Evolutionary conservation across 345 rosid species (phyloP).

Genomic region (Aquilaria malaccensis): DNA sequence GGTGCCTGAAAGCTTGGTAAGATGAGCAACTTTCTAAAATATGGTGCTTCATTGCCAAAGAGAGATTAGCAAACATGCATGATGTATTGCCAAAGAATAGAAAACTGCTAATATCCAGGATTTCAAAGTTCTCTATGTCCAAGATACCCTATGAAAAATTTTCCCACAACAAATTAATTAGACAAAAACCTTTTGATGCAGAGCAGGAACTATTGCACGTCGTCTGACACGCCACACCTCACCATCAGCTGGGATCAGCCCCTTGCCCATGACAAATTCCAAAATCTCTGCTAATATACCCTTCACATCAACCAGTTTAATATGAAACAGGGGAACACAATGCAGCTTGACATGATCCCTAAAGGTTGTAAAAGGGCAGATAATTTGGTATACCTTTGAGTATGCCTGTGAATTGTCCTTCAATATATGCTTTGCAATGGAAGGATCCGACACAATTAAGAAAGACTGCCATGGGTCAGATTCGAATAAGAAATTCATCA

Average conservation of each 20-base stretch:
- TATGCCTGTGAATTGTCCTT: conserved; percentile 78
- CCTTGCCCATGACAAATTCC: conserved; percentile 97
- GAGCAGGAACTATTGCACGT: conserved; percentile 88
- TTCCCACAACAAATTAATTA: background rate
- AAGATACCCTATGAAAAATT: background rate
- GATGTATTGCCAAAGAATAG: too few species aligned
- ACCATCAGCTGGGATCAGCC: conserved; percentile 95
- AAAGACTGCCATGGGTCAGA: conserved; percentile 47
- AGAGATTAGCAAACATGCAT: too few species aligned
- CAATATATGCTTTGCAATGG: conserved; percentile 83
- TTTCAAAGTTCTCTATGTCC: background rate
- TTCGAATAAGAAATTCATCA: background rate
- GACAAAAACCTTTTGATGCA: conserved; percentile 70
- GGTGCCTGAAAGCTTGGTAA: too few species aligned
- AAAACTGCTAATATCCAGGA: too few species aligned
- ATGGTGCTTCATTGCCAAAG: too few species aligned
- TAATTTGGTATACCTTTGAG: conserved; percentile 55
- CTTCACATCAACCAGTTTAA: conserved; percentile 33
- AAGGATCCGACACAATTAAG: conserved; percentile 90
- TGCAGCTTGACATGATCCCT: background rate
- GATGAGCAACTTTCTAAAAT: too few species aligned
- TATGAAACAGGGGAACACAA: conserved; percentile 9
- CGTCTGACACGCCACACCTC: conserved; percentile 93
- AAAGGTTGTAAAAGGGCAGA: background rate
- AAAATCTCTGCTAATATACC: conserved; percentile 91